phyloP scores from a whole-genome alignment of 345 rosid genomes.

The Acer saccharum region DNA sequence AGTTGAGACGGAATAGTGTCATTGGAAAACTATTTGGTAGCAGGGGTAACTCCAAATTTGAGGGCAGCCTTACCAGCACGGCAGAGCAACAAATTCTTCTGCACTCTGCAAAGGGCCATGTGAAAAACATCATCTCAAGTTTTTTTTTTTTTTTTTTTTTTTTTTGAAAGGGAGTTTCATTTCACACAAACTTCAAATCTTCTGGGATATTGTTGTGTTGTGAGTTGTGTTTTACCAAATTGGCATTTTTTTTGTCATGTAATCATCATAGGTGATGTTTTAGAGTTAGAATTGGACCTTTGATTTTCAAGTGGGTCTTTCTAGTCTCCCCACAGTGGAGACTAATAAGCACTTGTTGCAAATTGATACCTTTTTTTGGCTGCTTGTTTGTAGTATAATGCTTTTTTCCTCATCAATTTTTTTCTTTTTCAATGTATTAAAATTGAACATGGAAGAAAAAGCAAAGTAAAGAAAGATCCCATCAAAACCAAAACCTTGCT shows the following conservation, averaged over 20 bases:
- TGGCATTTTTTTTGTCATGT: neutral
- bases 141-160: neutral
- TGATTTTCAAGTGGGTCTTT: neutral
- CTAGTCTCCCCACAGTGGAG: neutral
- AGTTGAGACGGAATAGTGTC: conserved; percentile 23
- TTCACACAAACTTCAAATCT: neutral
- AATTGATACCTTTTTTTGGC: neutral
- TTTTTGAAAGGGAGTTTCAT: neutral
- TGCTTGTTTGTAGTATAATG: too few species aligned
- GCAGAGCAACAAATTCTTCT: conserved; percentile 3
- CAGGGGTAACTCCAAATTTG: conserved; percentile 12
- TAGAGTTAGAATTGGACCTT: neutral
- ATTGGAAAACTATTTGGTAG: conserved; percentile 11
- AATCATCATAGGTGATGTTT: neutral
- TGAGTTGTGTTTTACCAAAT: neutral
- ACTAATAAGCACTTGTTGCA: conserved; percentile 7
- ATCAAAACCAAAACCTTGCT: too few species aligned
- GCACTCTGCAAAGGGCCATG: neutral
- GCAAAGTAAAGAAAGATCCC: too few species aligned
- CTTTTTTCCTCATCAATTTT: too few species aligned
- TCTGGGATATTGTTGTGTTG: neutral
- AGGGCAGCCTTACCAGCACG: conserved; percentile 19
- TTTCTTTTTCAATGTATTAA: too few species aligned
- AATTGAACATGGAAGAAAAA: too few species aligned
- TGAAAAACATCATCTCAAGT: conserved; percentile 1